These are phyloP conservation scores for Neoboletus subvelutipes DNA, from an alignment of 768 basidiomycete genomes.

Conservation along the genomic window DNA sequence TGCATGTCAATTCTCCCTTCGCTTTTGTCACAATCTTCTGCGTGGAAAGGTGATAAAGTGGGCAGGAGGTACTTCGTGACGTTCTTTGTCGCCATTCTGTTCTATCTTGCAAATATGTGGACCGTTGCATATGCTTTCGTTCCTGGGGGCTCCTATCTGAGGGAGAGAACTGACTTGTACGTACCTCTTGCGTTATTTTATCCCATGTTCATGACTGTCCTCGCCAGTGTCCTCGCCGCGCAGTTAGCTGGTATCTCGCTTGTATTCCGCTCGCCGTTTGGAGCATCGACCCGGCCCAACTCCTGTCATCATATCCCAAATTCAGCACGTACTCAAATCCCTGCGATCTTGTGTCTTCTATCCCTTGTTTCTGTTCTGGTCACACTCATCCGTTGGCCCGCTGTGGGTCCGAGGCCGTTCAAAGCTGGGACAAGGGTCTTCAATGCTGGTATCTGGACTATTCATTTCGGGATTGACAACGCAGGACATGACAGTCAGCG, in stretches of 20 bases:
- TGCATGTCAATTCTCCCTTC: constrained; percentile 61
- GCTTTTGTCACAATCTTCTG: constrained; percentile 49
- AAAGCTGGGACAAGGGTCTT: constrained; percentile 66
- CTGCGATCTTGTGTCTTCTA: constrained; percentile 38
- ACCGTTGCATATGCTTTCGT: constrained; percentile 92
- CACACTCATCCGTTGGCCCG: constrained; percentile 56
- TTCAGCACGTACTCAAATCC: constrained; percentile 30
- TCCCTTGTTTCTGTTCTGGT: constrained; percentile 50
- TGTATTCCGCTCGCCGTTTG: constrained; percentile 44
- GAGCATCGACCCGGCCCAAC: constrained; percentile 1
- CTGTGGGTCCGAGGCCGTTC: constrained; percentile 50
- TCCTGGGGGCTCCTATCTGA: constrained; percentile 69
- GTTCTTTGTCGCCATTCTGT: constrained; percentile 58
- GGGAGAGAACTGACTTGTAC: constrained; percentile 77
- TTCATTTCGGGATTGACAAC: constrained; percentile 75
- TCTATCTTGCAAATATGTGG: constrained; percentile 71
- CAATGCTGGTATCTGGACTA: constrained; percentile 85
- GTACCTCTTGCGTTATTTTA: constrained; percentile 24
- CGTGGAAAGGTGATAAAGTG: constrained; percentile 34
- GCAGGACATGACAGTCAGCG: constrained; percentile 36
- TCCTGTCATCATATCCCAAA: constrained; percentile 15
- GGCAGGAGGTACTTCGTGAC: constrained; percentile 54
- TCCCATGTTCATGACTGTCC: background rate
- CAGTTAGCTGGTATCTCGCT: constrained; percentile 53
- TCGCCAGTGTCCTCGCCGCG: constrained; percentile 48